phyloP scores from a whole-genome alignment of 2,329 filamentous ascomycete species.

The Xylaria hypoxylon region DNA sequence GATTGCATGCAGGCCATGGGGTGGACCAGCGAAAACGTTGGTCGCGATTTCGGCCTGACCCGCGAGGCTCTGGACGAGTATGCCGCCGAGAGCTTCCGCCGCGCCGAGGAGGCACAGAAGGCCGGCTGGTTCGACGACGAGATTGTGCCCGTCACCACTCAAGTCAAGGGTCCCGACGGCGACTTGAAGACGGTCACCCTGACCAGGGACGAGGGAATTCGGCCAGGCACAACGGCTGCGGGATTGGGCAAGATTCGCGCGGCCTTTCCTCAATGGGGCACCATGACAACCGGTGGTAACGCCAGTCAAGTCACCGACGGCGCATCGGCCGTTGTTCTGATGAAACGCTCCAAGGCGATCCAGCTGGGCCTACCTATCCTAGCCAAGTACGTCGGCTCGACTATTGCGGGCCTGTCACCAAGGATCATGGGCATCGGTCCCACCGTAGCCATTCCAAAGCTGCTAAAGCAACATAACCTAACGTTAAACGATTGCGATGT shows the following conservation, averaged over 20 bases:
- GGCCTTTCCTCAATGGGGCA: constrained; percentile 91
- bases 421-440: constrained; percentile 97
- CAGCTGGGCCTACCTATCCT: constrained; percentile 90
- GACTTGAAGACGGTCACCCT: constrained; percentile 81
- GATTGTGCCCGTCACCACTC: constrained; percentile 87
- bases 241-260: constrained; percentile 83
- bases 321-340: constrained; percentile 86
- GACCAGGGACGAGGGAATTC: constrained; percentile 88
- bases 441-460: constrained; percentile 80
- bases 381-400: constrained; percentile 93
- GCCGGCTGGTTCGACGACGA: constrained; percentile 92
- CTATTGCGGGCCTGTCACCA: constrained; percentile 88
- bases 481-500: constrained; percentile 86
- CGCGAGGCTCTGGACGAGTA: constrained; percentile 86
- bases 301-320: constrained; percentile 96
- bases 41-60: constrained; percentile 85
- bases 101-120: constrained; percentile 91
- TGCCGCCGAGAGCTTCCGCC: constrained; percentile 86
- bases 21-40: constrained; percentile 97
- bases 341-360: constrained; percentile 92
- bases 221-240: constrained; percentile 89
- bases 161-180: constrained; percentile 85
- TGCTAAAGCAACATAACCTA: constrained; percentile 82
- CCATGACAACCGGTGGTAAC: constrained; percentile 90
- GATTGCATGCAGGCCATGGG: constrained; percentile 98